Evolutionary conservation across 495 filamentous ascomycete species (phyloP).

Genomic region (Geoglossum glabrum): DNA sequence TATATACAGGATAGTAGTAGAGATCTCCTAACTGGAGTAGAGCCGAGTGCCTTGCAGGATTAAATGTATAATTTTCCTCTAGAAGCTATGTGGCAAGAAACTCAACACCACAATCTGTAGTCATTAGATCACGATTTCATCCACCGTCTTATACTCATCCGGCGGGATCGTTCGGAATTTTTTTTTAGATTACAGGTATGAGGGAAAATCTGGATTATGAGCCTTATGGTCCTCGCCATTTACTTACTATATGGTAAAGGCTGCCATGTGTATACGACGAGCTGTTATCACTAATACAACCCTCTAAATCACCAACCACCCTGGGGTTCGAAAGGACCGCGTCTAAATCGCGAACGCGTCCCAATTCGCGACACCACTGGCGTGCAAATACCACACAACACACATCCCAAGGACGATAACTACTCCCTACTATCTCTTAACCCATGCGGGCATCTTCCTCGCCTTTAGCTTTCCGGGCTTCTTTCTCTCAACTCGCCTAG

Average conservation of each 20-base stretch:
- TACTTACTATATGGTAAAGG: too few relatives aligned
- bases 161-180: too few relatives aligned
- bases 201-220: too few relatives aligned
- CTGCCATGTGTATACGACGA: too few relatives aligned
- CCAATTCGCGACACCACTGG: background rate
- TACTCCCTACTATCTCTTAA: slow-evolving; percentile 35
- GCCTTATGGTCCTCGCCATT: too few relatives aligned
- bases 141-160: too few relatives aligned
- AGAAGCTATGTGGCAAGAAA: too few relatives aligned
- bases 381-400: background rate
- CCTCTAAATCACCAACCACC: background rate
- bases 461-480: slow-evolving; percentile 91
- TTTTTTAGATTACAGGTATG: too few relatives aligned
- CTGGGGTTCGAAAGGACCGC: background rate
- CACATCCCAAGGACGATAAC: background rate
- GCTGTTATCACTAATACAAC: background rate
- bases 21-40: background rate
- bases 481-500: slow-evolving; percentile 88
- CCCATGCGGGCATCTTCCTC: slow-evolving; percentile 95
- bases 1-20: too few relatives aligned
- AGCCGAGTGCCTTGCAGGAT: background rate
- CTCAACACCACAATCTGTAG: too few relatives aligned
- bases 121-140: too few relatives aligned
- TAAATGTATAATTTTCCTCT: background rate
- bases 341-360: background rate